Conservation (phyloP, 78 protist genomes). For the Tieghemostelium lacteum region DNA sequence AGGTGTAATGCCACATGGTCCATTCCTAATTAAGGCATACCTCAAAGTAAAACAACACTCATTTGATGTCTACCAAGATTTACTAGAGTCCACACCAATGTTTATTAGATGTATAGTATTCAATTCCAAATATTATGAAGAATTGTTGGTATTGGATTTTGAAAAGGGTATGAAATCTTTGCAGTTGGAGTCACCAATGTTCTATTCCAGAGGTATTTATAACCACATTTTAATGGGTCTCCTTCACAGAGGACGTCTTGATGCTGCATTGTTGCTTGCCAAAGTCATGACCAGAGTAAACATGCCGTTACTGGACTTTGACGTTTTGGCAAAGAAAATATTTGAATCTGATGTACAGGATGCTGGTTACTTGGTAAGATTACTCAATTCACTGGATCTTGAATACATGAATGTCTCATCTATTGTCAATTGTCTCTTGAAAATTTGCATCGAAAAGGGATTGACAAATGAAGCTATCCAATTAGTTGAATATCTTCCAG, state of each 20-base stretch:
- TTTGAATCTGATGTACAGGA: background rate
- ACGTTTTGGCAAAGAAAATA: background rate
- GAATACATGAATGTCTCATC: background rate
- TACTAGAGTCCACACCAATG: background rate
- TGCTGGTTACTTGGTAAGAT: background rate
- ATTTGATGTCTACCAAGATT: background rate
- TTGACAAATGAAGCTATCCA: background rate
- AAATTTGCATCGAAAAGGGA: background rate
- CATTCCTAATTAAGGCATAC: background rate
- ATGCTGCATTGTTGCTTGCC: background rate
- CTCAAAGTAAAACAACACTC: background rate
- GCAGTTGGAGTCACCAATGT: background rate
- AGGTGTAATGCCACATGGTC: slow-evolving; percentile 2
- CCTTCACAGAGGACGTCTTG: background rate
- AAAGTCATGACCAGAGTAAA: background rate
- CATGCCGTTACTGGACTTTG: too few relatives aligned
- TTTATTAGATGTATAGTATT: background rate
- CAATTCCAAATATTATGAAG: background rate
- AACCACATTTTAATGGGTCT: background rate
- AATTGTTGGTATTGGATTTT: background rate
- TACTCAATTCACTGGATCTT: background rate
- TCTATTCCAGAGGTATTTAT: background rate
- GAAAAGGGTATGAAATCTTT: background rate
- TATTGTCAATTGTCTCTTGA: background rate
- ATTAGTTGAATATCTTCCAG: background rate